Evolutionary conservation across 1,284 basidiomycete species (phyloP).

Genomic region (Irpex lacteus): DNA sequence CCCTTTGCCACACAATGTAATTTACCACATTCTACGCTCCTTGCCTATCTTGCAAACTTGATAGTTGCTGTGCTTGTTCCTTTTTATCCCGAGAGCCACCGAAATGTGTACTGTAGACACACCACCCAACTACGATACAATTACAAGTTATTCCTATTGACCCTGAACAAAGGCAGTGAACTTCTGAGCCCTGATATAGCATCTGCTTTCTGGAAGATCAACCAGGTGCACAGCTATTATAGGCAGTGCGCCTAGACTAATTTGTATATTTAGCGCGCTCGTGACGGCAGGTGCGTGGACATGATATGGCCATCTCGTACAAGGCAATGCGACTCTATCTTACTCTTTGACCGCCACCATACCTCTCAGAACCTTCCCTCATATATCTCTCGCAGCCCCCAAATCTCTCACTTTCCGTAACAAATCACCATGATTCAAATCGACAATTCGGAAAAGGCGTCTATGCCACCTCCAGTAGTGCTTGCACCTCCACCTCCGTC

Average conservation of each 20-base stretch:
- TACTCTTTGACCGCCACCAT: neutral
- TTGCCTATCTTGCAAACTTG: neutral
- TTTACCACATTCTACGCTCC: neutral
- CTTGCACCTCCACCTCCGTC: constrained; percentile 8
- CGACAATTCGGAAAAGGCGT: constrained; percentile 8
- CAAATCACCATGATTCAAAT: constrained; percentile 5
- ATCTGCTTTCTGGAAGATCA: neutral
- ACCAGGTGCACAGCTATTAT: neutral
- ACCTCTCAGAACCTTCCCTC: neutral
- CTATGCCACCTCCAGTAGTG: neutral
- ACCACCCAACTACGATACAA: too few species aligned
- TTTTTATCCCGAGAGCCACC: neutral
- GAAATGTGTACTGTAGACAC: too few species aligned
- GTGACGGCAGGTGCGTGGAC: neutral
- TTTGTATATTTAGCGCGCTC: neutral
- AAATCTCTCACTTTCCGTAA: neutral
- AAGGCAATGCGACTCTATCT: neutral
- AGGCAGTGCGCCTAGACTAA: too few species aligned
- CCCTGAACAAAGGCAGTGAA: neutral
- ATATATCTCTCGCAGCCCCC: neutral
- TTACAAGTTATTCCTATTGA: neutral
- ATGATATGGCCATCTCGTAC: neutral
- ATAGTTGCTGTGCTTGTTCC: neutral
- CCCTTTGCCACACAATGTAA: neutral
- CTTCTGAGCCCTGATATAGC: too few species aligned